Base-by-base conservation (phyloP, 139 green algal genomes). In the Limnomonas spitsbergensis region DNA sequence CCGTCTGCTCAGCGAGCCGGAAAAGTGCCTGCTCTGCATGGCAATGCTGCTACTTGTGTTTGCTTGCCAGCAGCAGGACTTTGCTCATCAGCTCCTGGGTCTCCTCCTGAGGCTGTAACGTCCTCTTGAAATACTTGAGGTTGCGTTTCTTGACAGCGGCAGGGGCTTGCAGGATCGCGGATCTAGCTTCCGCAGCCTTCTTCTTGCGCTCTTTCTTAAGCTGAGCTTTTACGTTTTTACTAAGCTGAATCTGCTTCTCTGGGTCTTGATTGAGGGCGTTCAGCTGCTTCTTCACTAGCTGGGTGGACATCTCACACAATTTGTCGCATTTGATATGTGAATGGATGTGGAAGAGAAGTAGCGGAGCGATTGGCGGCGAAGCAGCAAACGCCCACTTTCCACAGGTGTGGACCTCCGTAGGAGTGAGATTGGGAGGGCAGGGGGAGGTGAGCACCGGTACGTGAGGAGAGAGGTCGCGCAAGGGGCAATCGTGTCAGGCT, bases 81-180 rank as follows among this genome's bases (percentile, higher is more conserved):
- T 81, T 68, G 20, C 66, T 3, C 83, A 90, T 86, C 35, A 89
- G 56, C 36, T 85, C 75, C 1, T 40, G 53, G 24, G 81, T 80
- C 2, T 38, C 14, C 14, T 71, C 56, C 37, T 61, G 36, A 26
- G 77, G 9, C 3, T 66, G 36, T 9, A 67, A 70, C 0, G 86
- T 92, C 1, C 36, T 61, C 4, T 80, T 80, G 66, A 81, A 93
- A 66, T 90, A 92, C n/a, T 78, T 67, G 1, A 92, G 47, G 73
- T 93, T 91, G 20, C 72, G 37, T 29, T 75, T 38, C n/a, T 71
- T 39, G 0, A 70, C 69, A 3, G 29, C 34, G 26, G 35, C 36
- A 53, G 74, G 29, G 37, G 70, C 26, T 29, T 74, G 34, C 37
- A 67, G 35, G 37, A 84, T 39, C 3, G 53, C 71, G 26, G 42